Conservation (phyloP, 2,329 filamentous ascomycete genomes). For the Fusarium pininemorale region DNA sequence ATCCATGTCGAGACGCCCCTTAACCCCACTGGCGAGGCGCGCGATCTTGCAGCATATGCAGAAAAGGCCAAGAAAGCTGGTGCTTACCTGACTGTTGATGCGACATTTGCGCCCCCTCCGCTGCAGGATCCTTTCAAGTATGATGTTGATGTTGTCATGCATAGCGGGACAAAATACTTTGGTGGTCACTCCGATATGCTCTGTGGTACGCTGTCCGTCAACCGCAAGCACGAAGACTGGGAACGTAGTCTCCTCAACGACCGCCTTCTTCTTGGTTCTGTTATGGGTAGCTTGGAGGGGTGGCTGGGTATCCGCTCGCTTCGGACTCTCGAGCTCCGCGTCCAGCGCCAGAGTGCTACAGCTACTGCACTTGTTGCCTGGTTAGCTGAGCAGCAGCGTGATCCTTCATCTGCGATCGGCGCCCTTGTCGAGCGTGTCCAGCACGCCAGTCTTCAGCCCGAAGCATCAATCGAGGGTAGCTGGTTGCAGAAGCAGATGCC, state of each 20-base stretch:
- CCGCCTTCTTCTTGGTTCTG: conserved; percentile 78
- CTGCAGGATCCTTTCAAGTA: conserved; percentile 84
- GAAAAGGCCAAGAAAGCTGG: conserved; percentile 75
- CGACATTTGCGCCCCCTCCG: conserved; percentile 91
- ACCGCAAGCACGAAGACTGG: conserved; percentile 65
- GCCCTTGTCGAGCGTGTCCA: conserved; percentile 68
- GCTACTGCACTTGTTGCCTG: conserved; percentile 76
- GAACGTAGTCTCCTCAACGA: conserved; percentile 70
- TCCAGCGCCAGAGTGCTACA: conserved; percentile 78
- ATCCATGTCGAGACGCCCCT: conserved; percentile 93
- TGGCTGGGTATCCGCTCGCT: conserved; percentile 91
- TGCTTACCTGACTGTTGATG: conserved; percentile 83
- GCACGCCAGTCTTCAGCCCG: conserved; percentile 83
- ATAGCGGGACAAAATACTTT: conserved; percentile 94
- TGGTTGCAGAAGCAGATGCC: conserved; percentile 94
- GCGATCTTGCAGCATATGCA: conserved; percentile 76
- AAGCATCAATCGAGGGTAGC: conserved; percentile 62
- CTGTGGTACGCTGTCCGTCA: conserved; percentile 81
- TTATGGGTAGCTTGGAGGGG: conserved; percentile 89
- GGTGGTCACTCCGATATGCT: conserved; percentile 95
- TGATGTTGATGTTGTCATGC: conserved; percentile 89
- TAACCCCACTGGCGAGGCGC: conserved; percentile 88
- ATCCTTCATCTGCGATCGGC: conserved; percentile 54
- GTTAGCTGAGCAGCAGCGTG: conserved; percentile 64
- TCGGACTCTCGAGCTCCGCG: conserved; percentile 84